Conservation (phyloP, 225 moss, liverwort and hornwort genomes). For the Sphagnum tenellum region DNA sequence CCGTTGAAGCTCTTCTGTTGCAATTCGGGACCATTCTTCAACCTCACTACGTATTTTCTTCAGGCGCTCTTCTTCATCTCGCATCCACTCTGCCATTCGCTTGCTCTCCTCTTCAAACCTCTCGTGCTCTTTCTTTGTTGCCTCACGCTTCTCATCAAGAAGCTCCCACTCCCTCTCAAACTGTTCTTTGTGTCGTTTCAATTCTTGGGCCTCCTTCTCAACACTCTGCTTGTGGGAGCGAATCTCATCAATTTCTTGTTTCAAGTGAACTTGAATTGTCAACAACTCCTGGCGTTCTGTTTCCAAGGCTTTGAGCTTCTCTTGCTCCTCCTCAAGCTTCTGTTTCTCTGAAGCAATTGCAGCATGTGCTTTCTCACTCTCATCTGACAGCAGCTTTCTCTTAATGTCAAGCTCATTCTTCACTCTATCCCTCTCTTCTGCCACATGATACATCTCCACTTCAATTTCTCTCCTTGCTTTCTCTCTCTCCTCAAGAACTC, state of each 20-base stretch:
- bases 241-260: constrained; percentile 88
- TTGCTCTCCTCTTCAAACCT: constrained; percentile 73
- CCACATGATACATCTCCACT: constrained; percentile 31
- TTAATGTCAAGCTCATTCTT: constrained; percentile 39
- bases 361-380: constrained; percentile 32
- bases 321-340: constrained; percentile 75
- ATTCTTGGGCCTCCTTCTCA: constrained; percentile 55
- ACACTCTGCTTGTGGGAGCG: constrained; percentile 82
- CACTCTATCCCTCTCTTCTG: constrained; percentile 24
- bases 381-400: constrained; percentile 29
- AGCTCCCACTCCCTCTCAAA: constrained; percentile 98
- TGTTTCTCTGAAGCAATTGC: constrained; percentile 53
- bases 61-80: constrained; percentile 75
- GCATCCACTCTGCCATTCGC: constrained; percentile 85
- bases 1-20: constrained; percentile 65
- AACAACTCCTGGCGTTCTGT: constrained; percentile 69
- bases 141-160: constrained; percentile 85
- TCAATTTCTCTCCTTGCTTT: constrained; percentile 25
- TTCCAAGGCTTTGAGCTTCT: constrained; percentile 80
- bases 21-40: constrained; percentile 54
- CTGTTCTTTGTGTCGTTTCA: constrained; percentile 78
- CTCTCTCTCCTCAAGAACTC: constrained; percentile 31
- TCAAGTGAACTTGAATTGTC: constrained; percentile 63
- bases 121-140: constrained; percentile 68
- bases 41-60: constrained; percentile 62